Base-by-base conservation (phyloP, 768 basidiomycete genomes). In the Dentipellis fragilis region DNA sequence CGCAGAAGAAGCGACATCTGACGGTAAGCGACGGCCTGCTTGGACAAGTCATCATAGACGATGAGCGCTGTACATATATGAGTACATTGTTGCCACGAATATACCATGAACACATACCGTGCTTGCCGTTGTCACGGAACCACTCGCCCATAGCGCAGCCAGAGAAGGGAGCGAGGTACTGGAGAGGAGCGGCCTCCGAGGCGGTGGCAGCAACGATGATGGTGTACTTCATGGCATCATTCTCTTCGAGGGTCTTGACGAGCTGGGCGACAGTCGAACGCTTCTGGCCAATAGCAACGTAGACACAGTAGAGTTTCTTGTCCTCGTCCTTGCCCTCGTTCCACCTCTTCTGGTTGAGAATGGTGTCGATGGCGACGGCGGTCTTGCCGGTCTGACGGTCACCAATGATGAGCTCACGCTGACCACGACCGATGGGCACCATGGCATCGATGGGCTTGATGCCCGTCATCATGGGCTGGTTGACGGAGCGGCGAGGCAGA, bases 121-220 rank as follows among this genome's bases (percentile, higher is more conserved):
- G 96, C 79, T 95, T 97, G 78, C 93, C 95, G 72, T 99, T 99
- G 77, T 99, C 96, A 76, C 93, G 90, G 96, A 99, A 99, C 95
- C 95, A 99, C 78, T 99, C 96, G 72, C 96, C 96, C 93, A 99
- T 99, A 67, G 96, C 96, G 75, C 93, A 95, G 61, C 96, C 96
- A 64, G 96, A 95, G 92, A 99, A 99, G 64, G 96, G 96, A 67
- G 96, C 96, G 66, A 99, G 89, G 77, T 97, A 99, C 72, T 99
- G 96, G 56, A 99, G 81, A 64, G 96, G 96, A 64, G 96, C 96
- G 66, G 96, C 96, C 78, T 99, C 96, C 23, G 94, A 97, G 56
- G 96, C 96, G 57, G 96, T 99, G 64, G 96, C 96, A 65, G 96
- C 96, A 66, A 99, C 96, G 64, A 99, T 93, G 78, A 99, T 95